phyloP scores from a whole-genome alignment of 2,329 filamentous ascomycete species.

The Pyrenochaeta sp. region DNA sequence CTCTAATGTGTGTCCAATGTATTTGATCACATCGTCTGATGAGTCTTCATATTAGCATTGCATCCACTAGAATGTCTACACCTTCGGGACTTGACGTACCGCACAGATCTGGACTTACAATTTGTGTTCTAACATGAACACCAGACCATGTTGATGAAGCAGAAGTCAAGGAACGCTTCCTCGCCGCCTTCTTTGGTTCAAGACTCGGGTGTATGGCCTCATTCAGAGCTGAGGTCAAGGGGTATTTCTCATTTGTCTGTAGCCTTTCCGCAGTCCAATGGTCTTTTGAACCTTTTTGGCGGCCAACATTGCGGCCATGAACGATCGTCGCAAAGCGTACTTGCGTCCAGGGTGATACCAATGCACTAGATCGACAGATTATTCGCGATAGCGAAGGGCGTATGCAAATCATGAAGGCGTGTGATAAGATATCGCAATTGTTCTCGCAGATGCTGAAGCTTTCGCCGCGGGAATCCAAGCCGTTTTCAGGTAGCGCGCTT shows the following conservation, averaged over 20 bases:
- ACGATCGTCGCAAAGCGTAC: constrained; percentile 5
- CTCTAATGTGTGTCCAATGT: constrained; percentile 73
- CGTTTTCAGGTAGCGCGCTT: constrained; percentile 8
- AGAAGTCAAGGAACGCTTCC: neutral
- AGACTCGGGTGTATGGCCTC: constrained; percentile 15
- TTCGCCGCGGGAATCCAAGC: constrained; percentile 11
- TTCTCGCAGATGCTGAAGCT: neutral
- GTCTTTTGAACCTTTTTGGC: neutral
- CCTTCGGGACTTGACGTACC: constrained; percentile 47
- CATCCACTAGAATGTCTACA: neutral
- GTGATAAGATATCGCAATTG: constrained; percentile 4
- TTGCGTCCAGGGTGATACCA: constrained; percentile 3
- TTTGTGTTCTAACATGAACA: constrained; percentile 36
- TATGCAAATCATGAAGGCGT: constrained; percentile 28
- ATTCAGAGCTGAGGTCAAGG: constrained; percentile 17
- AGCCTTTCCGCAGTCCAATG: constrained; percentile 26
- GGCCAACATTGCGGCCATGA: constrained; percentile 1
- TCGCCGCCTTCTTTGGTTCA: constrained; percentile 2
- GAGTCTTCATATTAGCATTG: constrained; percentile 13
- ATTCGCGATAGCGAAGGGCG: constrained; percentile 17
- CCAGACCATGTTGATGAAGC: neutral
- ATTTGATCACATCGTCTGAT: constrained; percentile 73
- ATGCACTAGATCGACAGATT: constrained; percentile 4
- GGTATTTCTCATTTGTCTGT: constrained; percentile 20
- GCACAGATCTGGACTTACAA: constrained; percentile 57